These are phyloP conservation scores for Aspergillus piperis DNA, from an alignment of 2,329 filamentous ascomycete genomes.

Conservation along the genomic window DNA sequence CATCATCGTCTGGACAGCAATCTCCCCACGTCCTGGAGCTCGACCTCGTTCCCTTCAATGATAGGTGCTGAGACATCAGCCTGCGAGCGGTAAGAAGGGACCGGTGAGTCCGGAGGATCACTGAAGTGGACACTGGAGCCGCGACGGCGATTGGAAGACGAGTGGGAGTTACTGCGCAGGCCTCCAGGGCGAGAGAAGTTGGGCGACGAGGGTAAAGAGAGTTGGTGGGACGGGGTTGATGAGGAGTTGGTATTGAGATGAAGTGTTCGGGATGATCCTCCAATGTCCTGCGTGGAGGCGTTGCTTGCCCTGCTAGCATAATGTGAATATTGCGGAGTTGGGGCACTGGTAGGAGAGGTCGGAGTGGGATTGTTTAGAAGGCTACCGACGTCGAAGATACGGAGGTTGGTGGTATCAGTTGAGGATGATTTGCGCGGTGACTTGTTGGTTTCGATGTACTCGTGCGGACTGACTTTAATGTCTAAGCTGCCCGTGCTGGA, in stretches of 20 bases:
- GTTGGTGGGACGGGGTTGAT: neutral
- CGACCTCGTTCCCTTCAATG: conserved; percentile 27
- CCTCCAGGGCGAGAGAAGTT: conserved; percentile 17
- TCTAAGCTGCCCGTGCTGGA: conserved; percentile 36
- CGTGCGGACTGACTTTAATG: conserved; percentile 35
- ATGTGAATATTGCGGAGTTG: neutral
- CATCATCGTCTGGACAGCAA: conserved; percentile 30
- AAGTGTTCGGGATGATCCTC: conserved; percentile 23
- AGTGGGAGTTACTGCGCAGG: conserved; percentile 15
- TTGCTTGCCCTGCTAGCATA: conserved; percentile 27
- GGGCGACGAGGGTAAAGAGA: neutral
- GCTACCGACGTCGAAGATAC: conserved; percentile 84
- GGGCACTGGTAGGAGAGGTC: neutral
- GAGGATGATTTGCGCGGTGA: conserved; percentile 34
- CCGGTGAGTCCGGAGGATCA: conserved; percentile 15
- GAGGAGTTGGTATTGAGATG: neutral
- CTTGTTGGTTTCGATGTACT: conserved; percentile 36
- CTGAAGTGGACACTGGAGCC: conserved; percentile 22
- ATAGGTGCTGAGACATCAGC: conserved; percentile 18
- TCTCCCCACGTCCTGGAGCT: conserved; percentile 49
- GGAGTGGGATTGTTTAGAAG: conserved; percentile 50
- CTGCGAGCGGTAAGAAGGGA: conserved; percentile 25
- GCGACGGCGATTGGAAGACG: conserved; percentile 11
- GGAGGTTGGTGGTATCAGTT: conserved; percentile 59
- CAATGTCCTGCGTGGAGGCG: conserved; percentile 38